Evolutionary conservation across 495 filamentous ascomycete species (phyloP).

Genomic region (Tuber calosporum): DNA sequence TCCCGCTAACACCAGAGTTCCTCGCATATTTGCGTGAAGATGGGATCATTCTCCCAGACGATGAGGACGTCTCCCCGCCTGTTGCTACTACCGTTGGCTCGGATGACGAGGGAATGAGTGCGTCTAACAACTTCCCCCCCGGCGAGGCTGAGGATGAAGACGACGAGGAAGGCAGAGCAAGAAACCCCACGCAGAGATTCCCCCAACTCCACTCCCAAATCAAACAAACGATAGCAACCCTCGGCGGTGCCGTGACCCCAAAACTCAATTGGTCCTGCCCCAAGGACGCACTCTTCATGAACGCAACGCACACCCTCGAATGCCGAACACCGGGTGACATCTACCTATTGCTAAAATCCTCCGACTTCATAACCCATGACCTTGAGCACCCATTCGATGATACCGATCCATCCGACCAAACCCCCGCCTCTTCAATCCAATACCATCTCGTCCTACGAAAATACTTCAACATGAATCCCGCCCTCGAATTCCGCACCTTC

Average conservation of each 20-base stretch:
- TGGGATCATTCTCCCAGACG: slow-evolving; percentile 76
- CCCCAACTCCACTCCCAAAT: slow-evolving; percentile 68
- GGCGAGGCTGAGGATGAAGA: slow-evolving; percentile 46
- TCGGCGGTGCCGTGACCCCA: slow-evolving; percentile 75
- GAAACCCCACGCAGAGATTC: slow-evolving; percentile 46
- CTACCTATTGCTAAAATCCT: slow-evolving; percentile 86
- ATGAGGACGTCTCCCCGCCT: slow-evolving; percentile 44
- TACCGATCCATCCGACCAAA: slow-evolving; percentile 48
- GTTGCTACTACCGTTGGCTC: neutral
- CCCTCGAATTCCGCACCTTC: slow-evolving; percentile 91
- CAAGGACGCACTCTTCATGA: slow-evolving; percentile 96
- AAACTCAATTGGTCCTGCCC: slow-evolving; percentile 97
- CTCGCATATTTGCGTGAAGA: slow-evolving; percentile 83
- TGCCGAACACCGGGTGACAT: slow-evolving; percentile 82
- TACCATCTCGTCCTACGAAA: slow-evolving; percentile 74
- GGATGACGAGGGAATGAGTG: slow-evolving; percentile 38
- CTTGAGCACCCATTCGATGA: slow-evolving; percentile 87
- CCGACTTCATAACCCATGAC: slow-evolving; percentile 89
- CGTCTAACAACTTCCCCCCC: slow-evolving; percentile 9
- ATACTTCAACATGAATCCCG: slow-evolving; percentile 77
- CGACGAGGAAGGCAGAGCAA: slow-evolving; percentile 40
- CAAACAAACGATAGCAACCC: slow-evolving; percentile 63
- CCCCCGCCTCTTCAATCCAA: slow-evolving; percentile 44
- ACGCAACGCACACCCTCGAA: slow-evolving; percentile 79
- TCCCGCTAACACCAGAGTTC: slow-evolving; percentile 68